phyloP scores from a whole-genome alignment of 2,329 filamentous ascomycete species.

The Fusarium paranaense region DNA sequence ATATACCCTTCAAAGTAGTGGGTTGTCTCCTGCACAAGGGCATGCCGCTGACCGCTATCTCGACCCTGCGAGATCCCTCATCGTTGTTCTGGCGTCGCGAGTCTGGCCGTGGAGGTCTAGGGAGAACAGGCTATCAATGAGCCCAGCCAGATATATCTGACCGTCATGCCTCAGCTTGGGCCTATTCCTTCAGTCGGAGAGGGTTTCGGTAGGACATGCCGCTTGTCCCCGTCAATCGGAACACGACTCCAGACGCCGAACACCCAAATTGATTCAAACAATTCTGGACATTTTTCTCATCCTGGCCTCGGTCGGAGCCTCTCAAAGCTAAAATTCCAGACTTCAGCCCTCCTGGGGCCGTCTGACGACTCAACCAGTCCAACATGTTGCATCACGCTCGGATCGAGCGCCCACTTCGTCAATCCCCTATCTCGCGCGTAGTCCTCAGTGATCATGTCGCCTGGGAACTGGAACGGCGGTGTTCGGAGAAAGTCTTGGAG shows the following conservation, averaged over 20 bases:
- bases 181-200: not conserved
- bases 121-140: not conserved
- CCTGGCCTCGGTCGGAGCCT: slow-evolving; percentile 4
- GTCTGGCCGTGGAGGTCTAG: too few species aligned
- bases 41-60: not conserved
- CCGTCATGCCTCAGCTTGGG: not conserved
- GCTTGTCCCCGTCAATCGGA: not conserved
- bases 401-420: slow-evolving; percentile 52
- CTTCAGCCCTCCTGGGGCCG: slow-evolving; percentile 42
- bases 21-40: not conserved
- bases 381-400: slow-evolving; percentile 53
- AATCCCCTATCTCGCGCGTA: slow-evolving; percentile 46
- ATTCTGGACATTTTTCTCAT: too few species aligned
- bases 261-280: not conserved
- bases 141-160: fast-evolving
- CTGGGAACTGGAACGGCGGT: slow-evolving; percentile 49
- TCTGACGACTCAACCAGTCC: slow-evolving; percentile 49
- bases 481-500: slow-evolving; percentile 44
- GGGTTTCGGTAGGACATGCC: not conserved
- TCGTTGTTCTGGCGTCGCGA: too few species aligned
- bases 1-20: not conserved
- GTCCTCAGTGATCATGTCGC: slow-evolving; percentile 52
- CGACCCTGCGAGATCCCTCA: not conserved
- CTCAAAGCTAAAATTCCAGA: slow-evolving; percentile 54
- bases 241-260: not conserved